phyloP scores from a whole-genome alignment of 148 eudicot species.

The Chenopodium berlandieri region DNA sequence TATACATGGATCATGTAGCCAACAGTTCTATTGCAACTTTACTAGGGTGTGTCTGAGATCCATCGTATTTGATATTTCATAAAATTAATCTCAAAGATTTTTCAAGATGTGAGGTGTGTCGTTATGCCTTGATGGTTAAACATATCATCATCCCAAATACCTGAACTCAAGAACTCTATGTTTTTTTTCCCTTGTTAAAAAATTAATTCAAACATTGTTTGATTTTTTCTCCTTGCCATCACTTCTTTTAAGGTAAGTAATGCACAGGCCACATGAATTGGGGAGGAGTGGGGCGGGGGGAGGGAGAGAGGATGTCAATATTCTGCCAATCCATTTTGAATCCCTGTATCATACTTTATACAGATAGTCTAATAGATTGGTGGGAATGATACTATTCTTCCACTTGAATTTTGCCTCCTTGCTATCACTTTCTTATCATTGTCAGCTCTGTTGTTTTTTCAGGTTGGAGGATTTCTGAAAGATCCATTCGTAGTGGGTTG shows the following conservation, averaged over 20 bases:
- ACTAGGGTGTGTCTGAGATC: neutral
- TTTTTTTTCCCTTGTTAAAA: neutral
- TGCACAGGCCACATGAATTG: neutral
- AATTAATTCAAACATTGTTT: neutral
- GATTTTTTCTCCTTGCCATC: neutral
- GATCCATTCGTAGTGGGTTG: constrained; percentile 68
- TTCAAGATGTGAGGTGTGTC: neutral
- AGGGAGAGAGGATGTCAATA: neutral
- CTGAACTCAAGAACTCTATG: neutral
- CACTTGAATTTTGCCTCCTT: neutral
- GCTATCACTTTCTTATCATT: neutral
- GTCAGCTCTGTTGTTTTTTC: constrained; percentile 10
- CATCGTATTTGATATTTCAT: neutral
- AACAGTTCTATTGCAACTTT: neutral
- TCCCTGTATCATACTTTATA: neutral
- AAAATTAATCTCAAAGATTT: neutral
- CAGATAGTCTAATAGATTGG: neutral
- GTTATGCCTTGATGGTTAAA: neutral
- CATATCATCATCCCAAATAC: neutral
- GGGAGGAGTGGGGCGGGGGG: neutral
- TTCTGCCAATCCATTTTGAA: neutral
- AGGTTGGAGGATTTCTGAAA: constrained; percentile 80
- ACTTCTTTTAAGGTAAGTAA: neutral
- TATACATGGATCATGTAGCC: neutral
- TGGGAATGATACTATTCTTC: neutral